Base-by-base conservation (phyloP, 2,329 filamentous ascomycete genomes). In the Daldinia sp. region DNA sequence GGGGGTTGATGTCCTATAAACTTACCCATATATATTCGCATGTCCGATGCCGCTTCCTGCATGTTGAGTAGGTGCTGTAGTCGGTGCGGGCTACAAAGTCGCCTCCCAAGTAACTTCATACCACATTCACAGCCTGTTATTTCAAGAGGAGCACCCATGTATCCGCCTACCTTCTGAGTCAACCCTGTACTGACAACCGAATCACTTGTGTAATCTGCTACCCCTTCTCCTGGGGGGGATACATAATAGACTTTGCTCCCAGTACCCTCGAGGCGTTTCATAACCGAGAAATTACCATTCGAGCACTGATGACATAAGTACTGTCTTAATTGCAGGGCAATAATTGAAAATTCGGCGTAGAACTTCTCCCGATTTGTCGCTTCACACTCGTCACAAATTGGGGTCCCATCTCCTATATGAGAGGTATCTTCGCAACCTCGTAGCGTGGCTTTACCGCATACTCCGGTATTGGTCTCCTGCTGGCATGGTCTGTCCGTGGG, bases 51-150 rank as follows among this genome's bases (percentile, higher is more conserved):
- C 7, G 12, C 13, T 15, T 9, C 33, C 4, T 63, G 13, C 18
- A 69, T 63, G 4, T 65, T 30, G 1, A 69, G 6, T 4, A 69
- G 20, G n/a, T 72, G 55, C 18, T 65, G 58, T 10, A 63, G 4
- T 6, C 69, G 61, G 30, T 72, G 69, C 12, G 69, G 58, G 5
- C n/a, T 41, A 54, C 69, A 72, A 5, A 72, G 51, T 4, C 63
- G 54, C 15, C 69, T 37, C 2, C 61, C 59, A 1, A 67, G 33
- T 2, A 72, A 20, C 35, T 67, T 69, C 35, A 60, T 5, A 0
- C 33, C 69, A n/a, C 69, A 72, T 4, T 37, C 20, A 7, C 69
- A 72, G 1, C 63, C 65, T 0, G 64, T 68, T 2, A 69, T 5
- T 9, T 62, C 48, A 1, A 69, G 18, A 15, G 58, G 54, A 3